Percentiles rank a stretch among this genome's conserved stretches.
phyloP scores from a whole-genome alignment of 352 stramenopile genomes.

The Phytophthora multivora region DNA sequence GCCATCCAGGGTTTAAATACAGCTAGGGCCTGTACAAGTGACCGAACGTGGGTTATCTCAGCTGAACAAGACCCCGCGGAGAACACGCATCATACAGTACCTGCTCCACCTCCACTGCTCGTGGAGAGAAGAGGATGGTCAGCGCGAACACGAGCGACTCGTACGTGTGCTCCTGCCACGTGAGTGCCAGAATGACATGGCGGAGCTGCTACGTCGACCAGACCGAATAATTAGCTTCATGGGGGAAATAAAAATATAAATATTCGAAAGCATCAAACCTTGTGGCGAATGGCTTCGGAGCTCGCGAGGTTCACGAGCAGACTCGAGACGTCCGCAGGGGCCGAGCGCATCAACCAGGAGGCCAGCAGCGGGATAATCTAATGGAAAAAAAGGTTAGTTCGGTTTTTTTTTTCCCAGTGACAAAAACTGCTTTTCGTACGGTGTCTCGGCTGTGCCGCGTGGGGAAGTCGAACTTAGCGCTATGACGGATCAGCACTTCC shows the following conservation, averaged over 20 bases:
- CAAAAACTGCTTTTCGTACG: constrained; percentile 2
- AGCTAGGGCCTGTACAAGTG: constrained; percentile 5
- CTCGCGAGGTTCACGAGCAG: too few species aligned
- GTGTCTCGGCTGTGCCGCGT: constrained; percentile 14
- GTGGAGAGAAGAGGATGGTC: constrained; percentile 23
- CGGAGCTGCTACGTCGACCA: constrained; percentile 8
- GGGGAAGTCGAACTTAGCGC: constrained; percentile 27
- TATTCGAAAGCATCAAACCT: constrained; percentile 1
- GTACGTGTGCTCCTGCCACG: constrained; percentile 16
- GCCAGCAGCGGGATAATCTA: not conserved
- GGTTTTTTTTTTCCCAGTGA: too few species aligned
- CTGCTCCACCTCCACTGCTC: constrained; percentile 19
- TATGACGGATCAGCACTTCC: constrained; percentile 27
- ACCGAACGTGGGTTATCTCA: not conserved
- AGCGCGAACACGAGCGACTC: constrained; percentile 8
- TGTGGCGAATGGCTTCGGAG: constrained; percentile 23
- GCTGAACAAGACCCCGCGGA: not conserved
- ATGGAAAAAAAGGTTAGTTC: too few species aligned
- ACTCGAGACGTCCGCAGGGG: constrained; percentile 7
- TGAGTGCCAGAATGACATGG: constrained; percentile 14
- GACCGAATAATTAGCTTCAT: not conserved
- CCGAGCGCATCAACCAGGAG: constrained; percentile 12
- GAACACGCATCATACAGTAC: too few species aligned
- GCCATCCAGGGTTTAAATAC: constrained; percentile 24
- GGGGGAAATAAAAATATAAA: not conserved